phyloP scores from a whole-genome alignment of 2,329 filamentous ascomycete genomes.

The Calonectria crousiana region DNA sequence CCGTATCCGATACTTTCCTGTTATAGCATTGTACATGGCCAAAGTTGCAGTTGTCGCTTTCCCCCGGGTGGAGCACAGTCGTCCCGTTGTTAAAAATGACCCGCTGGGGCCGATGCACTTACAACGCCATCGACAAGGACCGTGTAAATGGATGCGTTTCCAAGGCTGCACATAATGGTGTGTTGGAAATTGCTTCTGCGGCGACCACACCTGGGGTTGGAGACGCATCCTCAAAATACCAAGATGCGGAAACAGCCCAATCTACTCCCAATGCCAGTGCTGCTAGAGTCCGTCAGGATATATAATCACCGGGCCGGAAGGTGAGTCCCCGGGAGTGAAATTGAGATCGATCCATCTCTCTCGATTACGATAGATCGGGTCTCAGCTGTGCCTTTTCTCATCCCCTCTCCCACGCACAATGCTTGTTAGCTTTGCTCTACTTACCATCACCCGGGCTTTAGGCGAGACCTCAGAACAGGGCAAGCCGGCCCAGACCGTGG shows the following conservation, averaged over 20 bases:
- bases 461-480: constrained; percentile 32
- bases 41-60: background rate
- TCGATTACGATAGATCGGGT: constrained; percentile 6
- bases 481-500: constrained; percentile 15
- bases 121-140: background rate
- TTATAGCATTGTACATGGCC: constrained; percentile 2
- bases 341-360: background rate
- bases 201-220: background rate
- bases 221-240: background rate
- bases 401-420: constrained; percentile 12
- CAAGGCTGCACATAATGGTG: constrained; percentile 4
- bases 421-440: constrained; percentile 30
- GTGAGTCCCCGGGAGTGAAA: background rate
- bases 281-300: background rate
- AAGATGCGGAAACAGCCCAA: background rate
- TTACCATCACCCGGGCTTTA: constrained; percentile 26
- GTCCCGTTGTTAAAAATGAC: background rate
- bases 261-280: background rate
- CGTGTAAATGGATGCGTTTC: constrained; percentile 3
- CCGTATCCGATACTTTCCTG: background rate
- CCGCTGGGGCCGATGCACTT: background rate
- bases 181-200: constrained; percentile 18
- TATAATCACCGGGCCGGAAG: constrained; percentile 5
- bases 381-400: background rate
- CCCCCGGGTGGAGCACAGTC: background rate